These are phyloP conservation scores for Sugiyamaella floridensis DNA, from an alignment of 805 yeast species.

Conservation along the genomic window DNA sequence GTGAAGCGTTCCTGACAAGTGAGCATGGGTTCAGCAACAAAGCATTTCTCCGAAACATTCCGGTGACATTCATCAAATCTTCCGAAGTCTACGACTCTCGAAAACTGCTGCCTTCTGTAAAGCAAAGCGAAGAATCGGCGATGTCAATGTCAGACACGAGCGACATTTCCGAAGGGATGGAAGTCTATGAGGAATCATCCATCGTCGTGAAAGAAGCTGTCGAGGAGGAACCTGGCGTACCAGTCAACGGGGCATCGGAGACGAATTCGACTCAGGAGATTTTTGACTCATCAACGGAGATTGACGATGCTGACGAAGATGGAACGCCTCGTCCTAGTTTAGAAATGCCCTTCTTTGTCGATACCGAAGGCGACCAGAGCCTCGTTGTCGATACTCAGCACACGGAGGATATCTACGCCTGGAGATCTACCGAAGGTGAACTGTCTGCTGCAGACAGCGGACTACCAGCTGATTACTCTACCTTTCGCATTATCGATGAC, in stretches of 20 bases:
- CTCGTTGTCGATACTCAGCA: not conserved
- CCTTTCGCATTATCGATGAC: not conserved
- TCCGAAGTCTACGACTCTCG: constrained; percentile 3
- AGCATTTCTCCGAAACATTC: not conserved
- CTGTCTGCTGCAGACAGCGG: not conserved
- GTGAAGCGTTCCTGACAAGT: not conserved
- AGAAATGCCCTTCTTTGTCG: not conserved
- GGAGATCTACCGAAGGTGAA: not conserved
- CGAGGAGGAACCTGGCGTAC: no score
- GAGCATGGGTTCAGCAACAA: not conserved
- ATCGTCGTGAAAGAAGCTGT: no score
- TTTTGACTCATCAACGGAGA: not conserved
- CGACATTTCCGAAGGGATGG: no score
- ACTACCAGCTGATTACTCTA: not conserved
- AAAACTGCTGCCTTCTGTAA: no score
- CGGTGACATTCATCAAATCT: constrained; percentile 9
- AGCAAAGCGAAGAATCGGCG: no score
- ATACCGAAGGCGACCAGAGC: not conserved
- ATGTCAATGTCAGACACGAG: no score
- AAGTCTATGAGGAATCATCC: no score
- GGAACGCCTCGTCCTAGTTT: not conserved
- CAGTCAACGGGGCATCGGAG: not conserved
- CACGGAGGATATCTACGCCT: not conserved
- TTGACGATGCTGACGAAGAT: not conserved
- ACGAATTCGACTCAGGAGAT: not conserved